Percentiles rank a stretch among this genome's conserved stretches.
phyloP scores from a whole-genome alignment of 352 stramenopile species.

The Phytophthora tubulina region DNA sequence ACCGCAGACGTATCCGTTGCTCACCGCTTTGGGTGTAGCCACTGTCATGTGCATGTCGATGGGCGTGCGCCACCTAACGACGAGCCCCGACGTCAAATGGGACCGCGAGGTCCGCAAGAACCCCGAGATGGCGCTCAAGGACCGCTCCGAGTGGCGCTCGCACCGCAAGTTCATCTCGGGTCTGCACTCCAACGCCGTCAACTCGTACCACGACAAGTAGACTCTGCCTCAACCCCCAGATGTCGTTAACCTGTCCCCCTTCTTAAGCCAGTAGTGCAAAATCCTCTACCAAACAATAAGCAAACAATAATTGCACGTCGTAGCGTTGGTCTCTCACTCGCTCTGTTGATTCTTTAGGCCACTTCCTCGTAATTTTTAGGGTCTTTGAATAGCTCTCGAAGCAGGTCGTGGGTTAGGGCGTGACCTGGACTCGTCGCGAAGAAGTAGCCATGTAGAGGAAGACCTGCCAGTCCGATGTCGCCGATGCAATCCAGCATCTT shows the following conservation, averaged over 20 bases:
- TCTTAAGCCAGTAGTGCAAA: background rate
- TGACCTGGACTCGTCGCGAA: conserved; percentile 75
- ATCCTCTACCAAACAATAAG: conserved; percentile 5
- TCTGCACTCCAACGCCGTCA: conserved; percentile 56
- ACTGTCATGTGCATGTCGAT: conserved; percentile 51
- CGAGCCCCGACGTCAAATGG: conserved; percentile 69
- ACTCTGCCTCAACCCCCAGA: background rate
- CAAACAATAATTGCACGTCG: conserved; percentile 16
- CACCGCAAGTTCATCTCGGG: conserved; percentile 58
- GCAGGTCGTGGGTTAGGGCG: conserved; percentile 65
- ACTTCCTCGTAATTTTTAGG: conserved; percentile 55
- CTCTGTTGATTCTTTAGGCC: conserved; percentile 11
- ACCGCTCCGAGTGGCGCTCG: conserved; percentile 59
- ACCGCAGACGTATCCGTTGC: conserved; percentile 62
- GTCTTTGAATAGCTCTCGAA: conserved; percentile 61
- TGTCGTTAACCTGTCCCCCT: background rate
- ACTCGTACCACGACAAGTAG: conserved; percentile 47
- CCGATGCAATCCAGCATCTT: conserved; percentile 82
- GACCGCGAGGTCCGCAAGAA: conserved; percentile 68
- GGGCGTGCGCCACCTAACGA: conserved; percentile 60
- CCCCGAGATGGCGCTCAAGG: conserved; percentile 54
- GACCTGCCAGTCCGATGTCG: conserved; percentile 62
- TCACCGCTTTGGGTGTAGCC: conserved; percentile 50
- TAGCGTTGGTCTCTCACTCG: conserved; percentile 7
- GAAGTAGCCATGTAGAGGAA: conserved; percentile 74